Base-by-base conservation (phyloP, 768 basidiomycete genomes). In the Leccinum disarticulatum region DNA sequence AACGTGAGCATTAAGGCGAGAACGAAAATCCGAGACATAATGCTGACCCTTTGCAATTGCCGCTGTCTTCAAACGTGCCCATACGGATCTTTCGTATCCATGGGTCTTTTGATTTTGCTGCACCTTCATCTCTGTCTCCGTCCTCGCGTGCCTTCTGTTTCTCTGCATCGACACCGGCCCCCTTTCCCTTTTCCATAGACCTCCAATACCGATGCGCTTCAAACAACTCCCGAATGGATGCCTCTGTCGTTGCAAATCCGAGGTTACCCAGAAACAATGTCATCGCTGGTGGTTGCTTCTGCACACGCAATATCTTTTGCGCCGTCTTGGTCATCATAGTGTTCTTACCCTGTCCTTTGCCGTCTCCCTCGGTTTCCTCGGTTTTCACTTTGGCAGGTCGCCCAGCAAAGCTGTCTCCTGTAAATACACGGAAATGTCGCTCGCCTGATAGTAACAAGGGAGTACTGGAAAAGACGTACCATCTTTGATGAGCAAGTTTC, bases 61-160 rank as follows among this genome's bases (percentile, higher is more conserved):
- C 97, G 52, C 86, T 91, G 73, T 99, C 96, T 71, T 98, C 94
- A 64, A 99, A 99, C 17, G 95, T 95, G 4, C 94, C 95, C 83
- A 99, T 83, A 6, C 96, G 86, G 30, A 99, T 77, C 70, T 93
- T 93, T 61, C 90, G 81, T 77, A 88, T 82, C 86, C 85, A 86
- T 25, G 73, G 70, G 50, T 83, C 81, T 27, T 68, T 63, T 7
- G 59, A 41, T 28, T 54, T 64, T 11, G 50, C 47, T 4, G 6
- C 35, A 53, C 41, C 54, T 7, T 27, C 54, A 15, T 57, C 60
- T 25, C 41, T 10, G 0, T 50, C 49, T 17, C 52, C 54, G 14
- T 31, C 59, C 47, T 47, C 27, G 5, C 35, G 55, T 38, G 35
- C 66, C 46, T 60, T 51, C 51, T 56, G 56, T 55, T 71, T 71